Evolutionary conservation across 2,329 filamentous ascomycete genomes (phyloP).

Genomic region (Ciborinia camelliae): DNA sequence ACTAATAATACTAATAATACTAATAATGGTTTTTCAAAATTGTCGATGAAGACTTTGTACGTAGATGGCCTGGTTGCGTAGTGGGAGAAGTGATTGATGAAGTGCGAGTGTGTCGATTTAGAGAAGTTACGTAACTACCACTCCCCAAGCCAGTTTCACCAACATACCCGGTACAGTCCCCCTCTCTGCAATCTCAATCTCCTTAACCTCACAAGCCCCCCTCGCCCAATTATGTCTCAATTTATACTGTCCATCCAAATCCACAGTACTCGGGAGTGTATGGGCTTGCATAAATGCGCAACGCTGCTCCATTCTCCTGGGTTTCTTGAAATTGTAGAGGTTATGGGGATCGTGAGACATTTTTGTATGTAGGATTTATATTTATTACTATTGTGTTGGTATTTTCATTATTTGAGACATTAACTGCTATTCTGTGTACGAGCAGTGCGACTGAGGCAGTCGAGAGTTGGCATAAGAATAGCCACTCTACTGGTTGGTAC

Average conservation of each 20-base stretch:
- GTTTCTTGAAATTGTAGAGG: too few relatives aligned
- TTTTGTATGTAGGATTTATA: too few relatives aligned
- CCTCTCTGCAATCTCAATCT: constrained; percentile 53
- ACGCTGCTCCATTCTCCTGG: too few relatives aligned
- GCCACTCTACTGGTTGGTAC: constrained; percentile 94
- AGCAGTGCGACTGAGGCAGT: too few relatives aligned
- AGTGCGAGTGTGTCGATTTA: constrained; percentile 31
- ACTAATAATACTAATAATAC: too few relatives aligned
- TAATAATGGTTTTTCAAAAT: constrained; percentile 23
- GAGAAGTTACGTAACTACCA: constrained; percentile 60
- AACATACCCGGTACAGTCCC: constrained; percentile 55
- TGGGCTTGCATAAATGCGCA: too few relatives aligned
- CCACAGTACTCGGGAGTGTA: too few relatives aligned
- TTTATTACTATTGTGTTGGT: too few relatives aligned
- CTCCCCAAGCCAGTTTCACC: constrained; percentile 72
- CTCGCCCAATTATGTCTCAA: constrained; percentile 87
- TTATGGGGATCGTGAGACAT: too few relatives aligned
- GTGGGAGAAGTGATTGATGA: constrained; percentile 23
- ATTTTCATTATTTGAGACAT: too few relatives aligned
- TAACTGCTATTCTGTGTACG: too few relatives aligned
- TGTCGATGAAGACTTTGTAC: constrained; percentile 33
- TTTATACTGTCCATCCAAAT: constrained; percentile 82
- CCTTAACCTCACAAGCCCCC: constrained; percentile 75
- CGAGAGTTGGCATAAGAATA: constrained; percentile 90
- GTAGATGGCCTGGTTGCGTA: constrained; percentile 27